Base-by-base conservation (phyloP, 164 flowering plant species). In the Vitis labrusca region DNA sequence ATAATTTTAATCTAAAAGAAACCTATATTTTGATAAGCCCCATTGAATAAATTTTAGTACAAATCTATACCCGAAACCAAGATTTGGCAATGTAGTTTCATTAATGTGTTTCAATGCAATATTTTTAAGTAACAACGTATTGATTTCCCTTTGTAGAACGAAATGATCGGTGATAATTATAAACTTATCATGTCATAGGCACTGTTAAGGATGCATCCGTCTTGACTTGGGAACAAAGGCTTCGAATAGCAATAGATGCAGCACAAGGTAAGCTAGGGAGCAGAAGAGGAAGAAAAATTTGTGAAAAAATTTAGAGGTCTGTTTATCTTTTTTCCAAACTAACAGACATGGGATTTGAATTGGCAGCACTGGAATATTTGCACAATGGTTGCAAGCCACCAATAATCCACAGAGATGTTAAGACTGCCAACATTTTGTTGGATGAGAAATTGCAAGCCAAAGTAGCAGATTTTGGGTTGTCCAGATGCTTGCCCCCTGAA, bases 401-500 rank as follows among this genome's bases (percentile, higher is more conserved):
- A 7, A 77, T 86, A 37, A 53, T 85, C 23, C 91, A 85, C 66
- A 79, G 89, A 74, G 89, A 88, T 72, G 74, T 88, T 37, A 88
- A 86, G 75, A 16, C 76, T 50, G 61, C 80, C 16, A 85, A 88
- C 76, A 88, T 88, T 50, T 70, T 88, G 7, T 30, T 85, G 32
- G 71, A 76, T 66, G 79, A 82, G 13, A 69, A 75, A 1, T 67
- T 84, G 58, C 81, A 79, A 19, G 92, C 85, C 5, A 86, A 83
- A 55, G 52, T 88, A 19, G 81, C 90, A 16, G 86, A 83, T 77
- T 86, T 85, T 74, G 92, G 90, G 16, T 59, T 85, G 30, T 85
- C 86, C 27, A 86, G 69, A 62, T 29, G 50, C 29, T 79, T 81
- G 32, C 73, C 80, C 8, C 8, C 14, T 10, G 87, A 81, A 50